phyloP scores from a whole-genome alignment of 352 stramenopile genomes.

The Phytophthora uliginosa region DNA sequence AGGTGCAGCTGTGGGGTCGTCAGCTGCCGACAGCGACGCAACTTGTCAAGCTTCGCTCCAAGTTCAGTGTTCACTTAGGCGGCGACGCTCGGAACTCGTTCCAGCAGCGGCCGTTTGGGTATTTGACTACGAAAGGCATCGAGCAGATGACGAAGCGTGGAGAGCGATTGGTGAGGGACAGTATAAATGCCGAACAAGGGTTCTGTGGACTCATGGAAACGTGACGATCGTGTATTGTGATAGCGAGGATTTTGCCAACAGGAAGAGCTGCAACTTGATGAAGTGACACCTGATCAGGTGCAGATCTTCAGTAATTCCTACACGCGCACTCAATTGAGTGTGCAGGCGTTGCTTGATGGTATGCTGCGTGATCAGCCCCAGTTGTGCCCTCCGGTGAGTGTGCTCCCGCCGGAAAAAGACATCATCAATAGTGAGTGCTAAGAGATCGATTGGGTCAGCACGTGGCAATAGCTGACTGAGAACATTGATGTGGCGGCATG shows the following conservation, averaged over 20 bases:
- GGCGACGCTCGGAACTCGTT: slow-evolving; percentile 33
- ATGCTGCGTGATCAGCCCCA: slow-evolving; percentile 52
- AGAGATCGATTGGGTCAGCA: background rate
- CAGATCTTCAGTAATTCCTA: slow-evolving; percentile 80
- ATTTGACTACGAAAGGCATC: slow-evolving; percentile 70
- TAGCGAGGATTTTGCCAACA: slow-evolving; percentile 53
- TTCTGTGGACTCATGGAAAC: slow-evolving; percentile 7
- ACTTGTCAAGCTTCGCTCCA: slow-evolving; percentile 45
- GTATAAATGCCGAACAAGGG: background rate
- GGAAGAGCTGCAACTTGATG: slow-evolving; percentile 55
- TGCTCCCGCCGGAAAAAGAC: slow-evolving; percentile 71
- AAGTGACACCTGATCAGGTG: slow-evolving; percentile 45
- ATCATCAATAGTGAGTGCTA: slow-evolving; percentile 83
- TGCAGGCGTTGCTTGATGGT: slow-evolving; percentile 65
- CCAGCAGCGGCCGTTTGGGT: slow-evolving; percentile 76
- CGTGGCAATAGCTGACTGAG: slow-evolving; percentile 2
- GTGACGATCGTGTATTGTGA: background rate
- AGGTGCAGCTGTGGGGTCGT: slow-evolving; percentile 53
- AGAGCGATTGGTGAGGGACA: slow-evolving; percentile 48
- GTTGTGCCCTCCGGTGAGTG: slow-evolving; percentile 51
- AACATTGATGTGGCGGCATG: background rate
- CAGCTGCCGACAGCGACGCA: slow-evolving; percentile 54
- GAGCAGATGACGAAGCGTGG: slow-evolving; percentile 74
- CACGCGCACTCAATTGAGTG: slow-evolving; percentile 84
- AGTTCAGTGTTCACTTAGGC: slow-evolving; percentile 36